Conservation (phyloP, 2,329 filamentous ascomycete genomes). For the Triangularia verruculosa region DNA sequence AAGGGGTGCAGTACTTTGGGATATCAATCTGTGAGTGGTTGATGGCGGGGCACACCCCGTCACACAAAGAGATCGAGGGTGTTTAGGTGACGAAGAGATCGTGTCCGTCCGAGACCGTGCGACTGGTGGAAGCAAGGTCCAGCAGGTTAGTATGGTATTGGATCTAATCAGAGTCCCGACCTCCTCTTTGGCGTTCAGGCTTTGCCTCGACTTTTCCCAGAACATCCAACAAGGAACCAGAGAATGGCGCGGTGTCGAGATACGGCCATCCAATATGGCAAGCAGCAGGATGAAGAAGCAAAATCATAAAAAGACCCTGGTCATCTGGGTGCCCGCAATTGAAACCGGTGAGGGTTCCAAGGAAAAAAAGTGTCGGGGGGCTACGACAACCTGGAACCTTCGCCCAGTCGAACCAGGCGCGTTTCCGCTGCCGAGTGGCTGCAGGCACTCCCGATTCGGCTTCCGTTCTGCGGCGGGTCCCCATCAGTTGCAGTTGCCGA, state of each 20-base stretch:
- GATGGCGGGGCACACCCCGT: not conserved
- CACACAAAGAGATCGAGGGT: not conserved
- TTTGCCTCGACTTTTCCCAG: too few species aligned
- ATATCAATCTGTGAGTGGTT: not conserved
- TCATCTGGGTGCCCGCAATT: too few species aligned
- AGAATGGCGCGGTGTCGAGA: too few species aligned
- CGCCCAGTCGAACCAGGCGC: constrained; percentile 11
- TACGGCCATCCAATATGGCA: too few species aligned
- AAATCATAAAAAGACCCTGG: not conserved
- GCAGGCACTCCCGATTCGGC: constrained; percentile 22
- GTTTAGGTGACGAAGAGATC: not conserved
- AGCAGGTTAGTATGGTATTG: too few species aligned
- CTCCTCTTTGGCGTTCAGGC: too few species aligned
- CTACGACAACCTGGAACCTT: too few species aligned
- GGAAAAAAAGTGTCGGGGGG: not conserved
- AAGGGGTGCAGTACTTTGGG: not conserved
- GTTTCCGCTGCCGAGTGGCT: constrained; percentile 17
- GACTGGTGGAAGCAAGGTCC: not conserved
- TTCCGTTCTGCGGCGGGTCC: constrained; percentile 12
- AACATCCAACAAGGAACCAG: too few species aligned
- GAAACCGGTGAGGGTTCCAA: too few species aligned
- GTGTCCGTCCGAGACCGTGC: not conserved
- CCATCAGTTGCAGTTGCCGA: constrained; percentile 7
- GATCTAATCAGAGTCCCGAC: too few species aligned
- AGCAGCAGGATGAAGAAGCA: not conserved